These are phyloP conservation scores for Glycine tomentella DNA, from an alignment of 306 rosid species.

Conservation along the genomic window DNA sequence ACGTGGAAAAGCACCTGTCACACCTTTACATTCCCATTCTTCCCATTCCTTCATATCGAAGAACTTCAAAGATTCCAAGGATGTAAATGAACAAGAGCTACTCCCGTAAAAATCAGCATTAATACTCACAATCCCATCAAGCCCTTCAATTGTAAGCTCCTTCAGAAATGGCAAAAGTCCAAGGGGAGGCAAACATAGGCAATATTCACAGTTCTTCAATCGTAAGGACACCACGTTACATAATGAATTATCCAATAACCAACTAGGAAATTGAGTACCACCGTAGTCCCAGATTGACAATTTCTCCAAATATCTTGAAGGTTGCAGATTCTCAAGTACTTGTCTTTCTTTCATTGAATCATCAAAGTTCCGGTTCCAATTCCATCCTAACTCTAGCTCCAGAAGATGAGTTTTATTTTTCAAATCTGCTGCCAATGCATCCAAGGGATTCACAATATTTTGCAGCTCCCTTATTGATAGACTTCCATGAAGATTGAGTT, in stretches of 20 bases:
- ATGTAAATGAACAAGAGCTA: not conserved
- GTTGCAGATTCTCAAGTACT: not conserved
- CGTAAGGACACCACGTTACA: not conserved
- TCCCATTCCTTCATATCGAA: not conserved
- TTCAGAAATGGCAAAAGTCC: not conserved
- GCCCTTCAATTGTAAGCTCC: accelerated
- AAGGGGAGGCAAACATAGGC: not conserved
- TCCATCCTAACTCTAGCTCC: not conserved
- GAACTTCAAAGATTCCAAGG: not conserved
- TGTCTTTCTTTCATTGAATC: not conserved
- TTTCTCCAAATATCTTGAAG: not conserved
- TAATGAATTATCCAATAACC: not conserved
- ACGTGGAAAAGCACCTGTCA: not conserved
- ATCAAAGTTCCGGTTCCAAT: too few relatives aligned
- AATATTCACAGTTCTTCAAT: not conserved
- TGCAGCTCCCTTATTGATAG: not conserved
- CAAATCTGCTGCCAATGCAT: not conserved
- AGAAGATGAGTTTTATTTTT: not conserved
- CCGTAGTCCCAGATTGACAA: not conserved
- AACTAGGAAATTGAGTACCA: not conserved
- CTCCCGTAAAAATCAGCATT: not conserved
- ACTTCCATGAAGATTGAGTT: not conserved
- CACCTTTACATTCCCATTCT: not conserved
- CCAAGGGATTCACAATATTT: not conserved
- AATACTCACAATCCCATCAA: not conserved